A percentile compares a stretch with the other conserved stretches of the same genome.
phyloP scores from a whole-genome alignment of 805 yeast species.

The Nakazawaea molendinolei region DNA sequence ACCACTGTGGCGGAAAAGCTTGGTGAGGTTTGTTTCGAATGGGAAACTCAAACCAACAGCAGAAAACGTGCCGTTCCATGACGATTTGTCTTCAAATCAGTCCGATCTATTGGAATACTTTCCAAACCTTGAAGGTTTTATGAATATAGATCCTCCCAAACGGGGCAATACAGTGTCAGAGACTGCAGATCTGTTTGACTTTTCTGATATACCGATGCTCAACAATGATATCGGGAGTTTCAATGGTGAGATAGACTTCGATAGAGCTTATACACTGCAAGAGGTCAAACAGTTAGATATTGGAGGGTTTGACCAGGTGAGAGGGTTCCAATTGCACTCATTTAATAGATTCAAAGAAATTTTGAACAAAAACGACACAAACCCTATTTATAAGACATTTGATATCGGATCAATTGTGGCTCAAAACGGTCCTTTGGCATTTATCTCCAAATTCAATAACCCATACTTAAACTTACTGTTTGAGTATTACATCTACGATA shows the following conservation, averaged over 20 bases:
- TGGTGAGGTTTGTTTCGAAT: neutral
- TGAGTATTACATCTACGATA: constrained; percentile 70
- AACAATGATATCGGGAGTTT: constrained; percentile 4
- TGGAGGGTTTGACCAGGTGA: no score
- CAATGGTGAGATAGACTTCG: neutral
- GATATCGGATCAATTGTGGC: neutral
- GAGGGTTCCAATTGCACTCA: no score
- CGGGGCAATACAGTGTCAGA: no score
- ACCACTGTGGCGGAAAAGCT: no score
- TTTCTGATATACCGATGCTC: constrained; percentile 17
- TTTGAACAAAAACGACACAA: constrained; percentile 8
- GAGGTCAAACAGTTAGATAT: no score
- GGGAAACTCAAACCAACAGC: neutral
- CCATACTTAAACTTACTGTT: constrained; percentile 77
- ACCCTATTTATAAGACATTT: neutral
- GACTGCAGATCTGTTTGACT: no score
- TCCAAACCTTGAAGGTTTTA: constrained; percentile 18
- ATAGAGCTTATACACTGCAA: neutral
- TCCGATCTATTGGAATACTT: constrained; percentile 11
- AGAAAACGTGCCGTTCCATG: constrained; percentile 11
- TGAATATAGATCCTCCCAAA: constrained; percentile 15
- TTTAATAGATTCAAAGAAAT: constrained; percentile 2
- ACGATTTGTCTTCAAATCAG: constrained; percentile 1
- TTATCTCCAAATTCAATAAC: constrained; percentile 50
- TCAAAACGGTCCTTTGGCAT: constrained; percentile 39